Conservation (phyloP, 495 filamentous ascomycete genomes). For the Alectoria sarmentosa region DNA sequence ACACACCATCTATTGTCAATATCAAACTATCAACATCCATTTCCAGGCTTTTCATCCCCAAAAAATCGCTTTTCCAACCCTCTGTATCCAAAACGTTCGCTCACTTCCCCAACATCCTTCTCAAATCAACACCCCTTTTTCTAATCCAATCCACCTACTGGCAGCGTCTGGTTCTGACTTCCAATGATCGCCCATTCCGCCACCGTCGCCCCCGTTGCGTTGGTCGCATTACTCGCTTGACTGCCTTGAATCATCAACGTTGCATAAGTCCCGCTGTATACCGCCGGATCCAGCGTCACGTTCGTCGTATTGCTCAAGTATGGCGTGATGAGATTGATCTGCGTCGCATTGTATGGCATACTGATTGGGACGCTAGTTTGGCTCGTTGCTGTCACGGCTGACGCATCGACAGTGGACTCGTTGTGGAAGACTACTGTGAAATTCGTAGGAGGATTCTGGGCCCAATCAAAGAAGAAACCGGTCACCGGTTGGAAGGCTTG, state of each 20-base stretch:
- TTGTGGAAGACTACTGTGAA: slow-evolving; percentile 53
- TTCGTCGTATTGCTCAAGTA: slow-evolving; percentile 44
- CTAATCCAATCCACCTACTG: neutral
- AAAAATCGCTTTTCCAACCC: neutral
- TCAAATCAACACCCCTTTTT: neutral
- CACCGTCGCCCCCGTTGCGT: slow-evolving; percentile 57
- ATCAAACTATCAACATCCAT: too few species aligned
- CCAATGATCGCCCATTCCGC: slow-evolving; percentile 63
- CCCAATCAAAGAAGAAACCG: slow-evolving; percentile 63
- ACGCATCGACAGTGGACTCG: slow-evolving; percentile 27
- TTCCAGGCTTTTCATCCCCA: neutral
- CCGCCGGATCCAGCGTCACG: slow-evolving; percentile 33
- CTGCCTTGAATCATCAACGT: slow-evolving; percentile 43
- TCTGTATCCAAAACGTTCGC: neutral
- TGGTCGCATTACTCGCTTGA: slow-evolving; percentile 43
- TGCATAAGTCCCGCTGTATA: slow-evolving; percentile 37
- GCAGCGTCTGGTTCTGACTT: neutral
- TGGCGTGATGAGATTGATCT: slow-evolving; percentile 32
- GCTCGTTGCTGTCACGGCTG: slow-evolving; percentile 11
- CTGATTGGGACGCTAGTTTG: slow-evolving; percentile 34
- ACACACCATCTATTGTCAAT: too few species aligned
- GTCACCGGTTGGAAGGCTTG: slow-evolving; percentile 39
- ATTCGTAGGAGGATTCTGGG: slow-evolving; percentile 47
- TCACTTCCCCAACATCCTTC: neutral
- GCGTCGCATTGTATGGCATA: slow-evolving; percentile 32